Evolutionary conservation across 495 filamentous ascomycete species (phyloP).

Genomic region (Oleoguttula mirabilis): DNA sequence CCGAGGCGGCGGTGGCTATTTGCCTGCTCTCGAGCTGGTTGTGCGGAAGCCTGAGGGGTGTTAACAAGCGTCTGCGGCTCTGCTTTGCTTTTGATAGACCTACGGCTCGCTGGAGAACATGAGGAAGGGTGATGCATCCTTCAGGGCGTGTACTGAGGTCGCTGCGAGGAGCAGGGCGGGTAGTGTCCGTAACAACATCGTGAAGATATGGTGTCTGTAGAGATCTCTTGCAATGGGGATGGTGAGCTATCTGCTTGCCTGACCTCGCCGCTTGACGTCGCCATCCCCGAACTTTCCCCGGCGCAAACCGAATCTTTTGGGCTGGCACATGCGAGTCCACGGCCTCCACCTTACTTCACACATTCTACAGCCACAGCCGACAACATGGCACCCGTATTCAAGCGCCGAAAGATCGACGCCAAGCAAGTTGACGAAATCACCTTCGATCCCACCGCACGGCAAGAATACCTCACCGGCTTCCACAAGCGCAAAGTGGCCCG

Average conservation of each 20-base stretch:
- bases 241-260: too few species aligned
- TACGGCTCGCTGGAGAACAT: conserved; percentile 71
- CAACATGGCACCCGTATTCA: not conserved
- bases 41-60: not conserved
- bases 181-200: too few species aligned
- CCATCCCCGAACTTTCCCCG: conserved; percentile 3
- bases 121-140: conserved; percentile 77
- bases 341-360: too few species aligned
- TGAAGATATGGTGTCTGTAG: too few species aligned
- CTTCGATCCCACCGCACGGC: conserved; percentile 65
- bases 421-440: conserved; percentile 58
- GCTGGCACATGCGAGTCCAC: too few species aligned
- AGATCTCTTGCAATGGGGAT: too few species aligned
- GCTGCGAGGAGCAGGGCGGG: conserved; percentile 51
- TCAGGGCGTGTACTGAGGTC: conserved; percentile 55
- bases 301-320: not conserved
- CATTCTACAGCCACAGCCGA: not conserved
- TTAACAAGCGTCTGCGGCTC: not conserved
- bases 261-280: too few species aligned
- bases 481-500: conserved; percentile 86
- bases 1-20: conserved; percentile 7
- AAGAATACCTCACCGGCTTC: conserved; percentile 87
- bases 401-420: not conserved
- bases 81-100: conserved; percentile 19
- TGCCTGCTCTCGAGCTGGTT: conserved; percentile 3